phyloP scores from a whole-genome alignment of 768 basidiomycete species.

The Austroboletus festivus region DNA sequence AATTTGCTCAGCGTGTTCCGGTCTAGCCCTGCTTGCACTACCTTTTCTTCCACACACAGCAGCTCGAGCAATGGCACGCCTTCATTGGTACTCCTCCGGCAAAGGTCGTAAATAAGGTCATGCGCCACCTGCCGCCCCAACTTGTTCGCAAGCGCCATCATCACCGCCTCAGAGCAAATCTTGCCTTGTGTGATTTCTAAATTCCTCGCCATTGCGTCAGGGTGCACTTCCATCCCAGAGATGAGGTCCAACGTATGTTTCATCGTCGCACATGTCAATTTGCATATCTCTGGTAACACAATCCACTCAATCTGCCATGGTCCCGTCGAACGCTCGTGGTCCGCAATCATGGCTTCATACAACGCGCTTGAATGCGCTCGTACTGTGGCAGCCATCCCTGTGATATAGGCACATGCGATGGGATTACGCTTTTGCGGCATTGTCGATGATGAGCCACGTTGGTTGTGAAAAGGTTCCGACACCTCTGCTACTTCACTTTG shows the following conservation, averaged over 20 bases:
- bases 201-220: conserved; percentile 40
- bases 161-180: conserved; percentile 45
- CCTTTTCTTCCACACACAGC: conserved; percentile 28
- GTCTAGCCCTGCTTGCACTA: conserved; percentile 24
- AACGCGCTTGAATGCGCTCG: conserved; percentile 38
- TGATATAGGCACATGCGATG: conserved; percentile 43
- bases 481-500: conserved; percentile 46
- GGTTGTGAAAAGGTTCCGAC: conserved; percentile 41
- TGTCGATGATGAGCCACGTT: conserved; percentile 46
- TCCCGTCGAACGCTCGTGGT: conserved; percentile 47
- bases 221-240: conserved; percentile 40
- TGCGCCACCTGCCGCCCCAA: conserved; percentile 46
- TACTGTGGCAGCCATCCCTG: conserved; percentile 41
- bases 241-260: conserved; percentile 36
- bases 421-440: conserved; percentile 54
- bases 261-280: conserved; percentile 39
- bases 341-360: conserved; percentile 47
- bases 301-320: conserved; percentile 55
- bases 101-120: conserved; percentile 43
- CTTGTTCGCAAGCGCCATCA: conserved; percentile 43
- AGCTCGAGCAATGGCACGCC: conserved; percentile 33
- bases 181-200: conserved; percentile 38
- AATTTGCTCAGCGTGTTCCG: conserved; percentile 29
- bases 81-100: conserved; percentile 28
- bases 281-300: conserved; percentile 42